A percentile compares a stretch with the other conserved stretches of the same genome.
Conservation (phyloP, 139 green algal genomes). For the Chlorella sorokiniana region DNA sequence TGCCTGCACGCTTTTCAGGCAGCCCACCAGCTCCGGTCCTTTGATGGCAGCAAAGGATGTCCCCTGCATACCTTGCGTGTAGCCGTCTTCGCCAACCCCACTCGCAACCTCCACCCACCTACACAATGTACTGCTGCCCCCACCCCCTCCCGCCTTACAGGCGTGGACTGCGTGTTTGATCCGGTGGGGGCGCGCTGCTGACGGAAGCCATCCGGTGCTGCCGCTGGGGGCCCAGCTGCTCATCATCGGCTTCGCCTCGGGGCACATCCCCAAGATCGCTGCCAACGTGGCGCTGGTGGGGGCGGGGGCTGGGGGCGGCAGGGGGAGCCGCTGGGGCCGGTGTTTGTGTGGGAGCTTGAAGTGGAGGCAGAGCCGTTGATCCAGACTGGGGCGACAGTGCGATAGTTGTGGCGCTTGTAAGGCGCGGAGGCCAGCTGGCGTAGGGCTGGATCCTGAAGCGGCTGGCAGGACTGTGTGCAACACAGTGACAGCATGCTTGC, state of each 20-base stretch:
- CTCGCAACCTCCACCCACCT: background rate
- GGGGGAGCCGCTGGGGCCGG: no score
- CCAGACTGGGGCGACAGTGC: no score
- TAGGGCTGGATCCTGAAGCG: no score
- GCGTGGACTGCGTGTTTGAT: conserved; percentile 87
- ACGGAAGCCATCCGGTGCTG: conserved; percentile 65
- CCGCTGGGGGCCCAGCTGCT: conserved; percentile 81
- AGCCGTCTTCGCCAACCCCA: background rate
- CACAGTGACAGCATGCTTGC: no score
- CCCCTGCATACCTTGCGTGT: background rate
- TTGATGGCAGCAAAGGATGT: background rate
- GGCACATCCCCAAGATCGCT: conserved; percentile 65
- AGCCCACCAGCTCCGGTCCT: no score
- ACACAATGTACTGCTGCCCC: background rate
- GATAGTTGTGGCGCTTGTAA: no score
- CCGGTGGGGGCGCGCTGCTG: conserved; percentile 79
- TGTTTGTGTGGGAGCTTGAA: no score
- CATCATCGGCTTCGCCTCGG: conserved; percentile 84
- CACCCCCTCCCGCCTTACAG: conserved; percentile 36
- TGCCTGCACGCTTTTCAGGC: no score
- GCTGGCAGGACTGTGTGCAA: no score
- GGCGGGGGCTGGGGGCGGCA: no score
- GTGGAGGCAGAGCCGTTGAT: no score
- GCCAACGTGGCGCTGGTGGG: conserved; percentile 74
- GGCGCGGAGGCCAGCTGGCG: no score